phyloP scores from a whole-genome alignment of 116 monocot species.

The Cymodocea nodosa region DNA sequence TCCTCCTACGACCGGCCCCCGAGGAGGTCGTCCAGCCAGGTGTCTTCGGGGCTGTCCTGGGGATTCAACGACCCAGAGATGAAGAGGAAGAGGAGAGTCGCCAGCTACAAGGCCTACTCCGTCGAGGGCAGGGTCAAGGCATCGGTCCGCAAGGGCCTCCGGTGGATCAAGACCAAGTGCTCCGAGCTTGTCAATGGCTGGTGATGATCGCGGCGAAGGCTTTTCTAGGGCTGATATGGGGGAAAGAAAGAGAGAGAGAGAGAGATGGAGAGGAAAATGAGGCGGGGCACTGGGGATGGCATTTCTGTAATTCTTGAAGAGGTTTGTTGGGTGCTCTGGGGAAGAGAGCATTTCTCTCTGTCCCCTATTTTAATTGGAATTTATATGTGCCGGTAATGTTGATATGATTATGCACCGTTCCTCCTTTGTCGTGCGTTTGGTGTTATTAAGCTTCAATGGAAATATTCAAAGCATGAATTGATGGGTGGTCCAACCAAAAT shows the following conservation, averaged over 20 bases:
- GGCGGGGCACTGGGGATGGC: not conserved
- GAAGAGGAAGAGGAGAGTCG: conserved; percentile 28
- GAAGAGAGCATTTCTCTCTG: not conserved
- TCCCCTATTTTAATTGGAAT: not conserved
- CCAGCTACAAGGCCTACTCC: conserved; percentile 30
- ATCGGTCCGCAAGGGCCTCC: conserved; percentile 21
- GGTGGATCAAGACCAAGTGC: conserved; percentile 34
- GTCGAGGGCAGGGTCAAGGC: conserved; percentile 33
- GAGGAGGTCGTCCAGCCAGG: not conserved
- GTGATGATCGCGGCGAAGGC: conserved; percentile 8
- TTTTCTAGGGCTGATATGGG: too few species aligned
- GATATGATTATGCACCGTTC: not conserved
- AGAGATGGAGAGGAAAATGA: too few species aligned
- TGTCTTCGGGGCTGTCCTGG: not conserved
- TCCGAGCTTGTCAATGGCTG: conserved; percentile 20
- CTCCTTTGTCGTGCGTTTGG: too few species aligned
- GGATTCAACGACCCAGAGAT: conserved; percentile 18
- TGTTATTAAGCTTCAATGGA: too few species aligned
- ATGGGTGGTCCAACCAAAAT: too few species aligned
- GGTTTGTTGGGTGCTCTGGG: not conserved
- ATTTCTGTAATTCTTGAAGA: not conserved
- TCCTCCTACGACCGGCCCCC: conserved; percentile 1
- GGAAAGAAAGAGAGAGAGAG: too few species aligned
- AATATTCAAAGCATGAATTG: too few species aligned
- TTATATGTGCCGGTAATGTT: not conserved